Evolutionary conservation across 441 rosid genomes (phyloP).

Genomic region (Jatropha multifida): DNA sequence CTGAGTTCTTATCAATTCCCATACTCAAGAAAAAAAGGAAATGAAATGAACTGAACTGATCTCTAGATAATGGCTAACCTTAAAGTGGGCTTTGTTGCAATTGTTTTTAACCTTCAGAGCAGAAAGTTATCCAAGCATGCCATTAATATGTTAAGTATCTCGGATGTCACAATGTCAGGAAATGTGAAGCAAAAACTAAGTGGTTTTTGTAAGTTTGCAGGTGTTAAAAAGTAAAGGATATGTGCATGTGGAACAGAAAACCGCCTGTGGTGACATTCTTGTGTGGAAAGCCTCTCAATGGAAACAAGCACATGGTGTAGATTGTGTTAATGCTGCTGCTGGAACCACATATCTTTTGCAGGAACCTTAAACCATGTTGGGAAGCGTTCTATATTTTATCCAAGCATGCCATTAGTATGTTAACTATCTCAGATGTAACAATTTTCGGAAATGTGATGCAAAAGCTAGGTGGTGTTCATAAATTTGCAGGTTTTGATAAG

Average conservation of each 20-base stretch:
- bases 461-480: no score
- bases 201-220: constrained; percentile 36
- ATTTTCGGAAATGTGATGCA: no score
- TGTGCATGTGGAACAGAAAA: constrained; percentile 62
- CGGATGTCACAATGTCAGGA: no score
- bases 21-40: not conserved
- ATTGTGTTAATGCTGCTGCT: not conserved
- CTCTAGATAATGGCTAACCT: not conserved
- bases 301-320: constrained; percentile 18
- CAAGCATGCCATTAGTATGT: no score
- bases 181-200: not conserved
- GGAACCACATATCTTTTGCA: not conserved
- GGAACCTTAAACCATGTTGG: not conserved
- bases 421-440: no score
- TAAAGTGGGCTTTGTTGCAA: not conserved
- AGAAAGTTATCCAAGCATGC: not conserved
- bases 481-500: no score
- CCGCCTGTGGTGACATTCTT: constrained; percentile 51
- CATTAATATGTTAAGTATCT: not conserved
- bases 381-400: not conserved
- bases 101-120: not conserved
- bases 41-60: not conserved
- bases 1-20: not conserved
- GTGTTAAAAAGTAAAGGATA: constrained; percentile 61
- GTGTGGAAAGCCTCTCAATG: constrained; percentile 38